Percentiles rank a stretch among this genome's conserved stretches.
phyloP scores from a whole-genome alignment of 257 asterid species.

The Salvia miltiorrhiza region DNA sequence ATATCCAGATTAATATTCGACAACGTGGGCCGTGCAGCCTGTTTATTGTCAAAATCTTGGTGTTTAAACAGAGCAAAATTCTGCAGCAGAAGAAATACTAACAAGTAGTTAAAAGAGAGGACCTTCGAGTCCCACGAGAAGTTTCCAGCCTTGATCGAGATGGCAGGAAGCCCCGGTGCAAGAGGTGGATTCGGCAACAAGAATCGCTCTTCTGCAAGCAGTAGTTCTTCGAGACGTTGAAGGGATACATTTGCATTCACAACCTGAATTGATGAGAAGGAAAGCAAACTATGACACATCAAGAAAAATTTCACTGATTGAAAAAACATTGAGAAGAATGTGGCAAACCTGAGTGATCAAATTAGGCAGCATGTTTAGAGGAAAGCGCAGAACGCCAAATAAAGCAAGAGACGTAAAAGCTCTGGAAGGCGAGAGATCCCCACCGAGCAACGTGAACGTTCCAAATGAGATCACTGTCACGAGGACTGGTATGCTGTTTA shows the following conservation, averaged over 20 bases:
- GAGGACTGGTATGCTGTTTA: constrained; percentile 82
- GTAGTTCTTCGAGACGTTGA: constrained; percentile 77
- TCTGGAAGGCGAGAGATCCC: constrained; percentile 84
- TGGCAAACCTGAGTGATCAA: constrained; percentile 76
- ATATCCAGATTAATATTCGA: constrained; percentile 71
- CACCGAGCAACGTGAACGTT: constrained; percentile 71
- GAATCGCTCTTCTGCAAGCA: constrained; percentile 76
- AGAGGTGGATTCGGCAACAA: constrained; percentile 78
- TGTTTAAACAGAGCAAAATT: not conserved
- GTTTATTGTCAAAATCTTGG: constrained; percentile 18
- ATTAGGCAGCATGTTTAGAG: constrained; percentile 82
- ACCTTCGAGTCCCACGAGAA: constrained; percentile 92
- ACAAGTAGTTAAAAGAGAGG: constrained; percentile 15
- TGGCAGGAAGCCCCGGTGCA: constrained; percentile 63
- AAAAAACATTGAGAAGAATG: constrained; percentile 3
- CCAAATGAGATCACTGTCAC: constrained; percentile 85
- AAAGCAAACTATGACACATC: too few relatives aligned
- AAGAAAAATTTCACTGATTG: not conserved
- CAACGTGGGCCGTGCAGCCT: constrained; percentile 72
- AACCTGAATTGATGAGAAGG: too few relatives aligned
- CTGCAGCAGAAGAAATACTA: not conserved
- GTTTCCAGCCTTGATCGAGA: constrained; percentile 63
- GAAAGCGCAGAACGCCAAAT: constrained; percentile 68
- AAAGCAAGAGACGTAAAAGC: constrained; percentile 89
- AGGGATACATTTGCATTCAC: constrained; percentile 85